Evolutionary conservation across 352 stramenopile species (phyloP), one percentile per base, ranked within the genome.

Genomic region (Nothophytophthora sp.): DNA sequence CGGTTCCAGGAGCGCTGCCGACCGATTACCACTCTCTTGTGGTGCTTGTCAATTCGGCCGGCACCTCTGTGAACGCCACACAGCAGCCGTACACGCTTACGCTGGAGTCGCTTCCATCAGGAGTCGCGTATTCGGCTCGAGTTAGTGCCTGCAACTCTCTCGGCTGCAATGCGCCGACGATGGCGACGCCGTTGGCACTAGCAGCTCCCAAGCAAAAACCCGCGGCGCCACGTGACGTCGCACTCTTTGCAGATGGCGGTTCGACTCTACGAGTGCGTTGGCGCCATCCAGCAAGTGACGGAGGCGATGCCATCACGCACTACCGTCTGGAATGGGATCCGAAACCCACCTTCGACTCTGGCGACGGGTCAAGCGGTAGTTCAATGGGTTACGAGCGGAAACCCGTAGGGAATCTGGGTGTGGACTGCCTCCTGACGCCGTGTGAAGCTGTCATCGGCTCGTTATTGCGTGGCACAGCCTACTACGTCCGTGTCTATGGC

Each of bases 261-360:
- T 88, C 81, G 7, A 88, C 86, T 45, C 65, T 98, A 19, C 76
- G 75, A 5, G 62, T 97, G n/a, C 66, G 90, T 3, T 98, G 90
- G 77, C 86, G 76, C n/a, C 77, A 96, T 23, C 95, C 96, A 1
- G 24, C 67, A 2, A 97, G 90, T 50, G 82, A 98, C 55, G 96
- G 96, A 13, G 96, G 96, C 3, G 86, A 96, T 25, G 58, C 76
- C 0, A 87, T 99, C 35, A 95, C 89, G 7, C 96, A 98, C 55
- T 99, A 98, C 42, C 71, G 91, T 2, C 72, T 98, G 5, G 95
- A 99, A 66, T 99, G 96, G 96, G 96, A 99, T 52, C 58, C 67
- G 4, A 70, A 57, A 5, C 67, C 80, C 5, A 81, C 69, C n/a
- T 98, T 98, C 57, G 73, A 86, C 43, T 94, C 80, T 4, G 85